Conservation (phyloP, 495 filamentous ascomycete genomes). For the Lentithecium fluviatile region DNA sequence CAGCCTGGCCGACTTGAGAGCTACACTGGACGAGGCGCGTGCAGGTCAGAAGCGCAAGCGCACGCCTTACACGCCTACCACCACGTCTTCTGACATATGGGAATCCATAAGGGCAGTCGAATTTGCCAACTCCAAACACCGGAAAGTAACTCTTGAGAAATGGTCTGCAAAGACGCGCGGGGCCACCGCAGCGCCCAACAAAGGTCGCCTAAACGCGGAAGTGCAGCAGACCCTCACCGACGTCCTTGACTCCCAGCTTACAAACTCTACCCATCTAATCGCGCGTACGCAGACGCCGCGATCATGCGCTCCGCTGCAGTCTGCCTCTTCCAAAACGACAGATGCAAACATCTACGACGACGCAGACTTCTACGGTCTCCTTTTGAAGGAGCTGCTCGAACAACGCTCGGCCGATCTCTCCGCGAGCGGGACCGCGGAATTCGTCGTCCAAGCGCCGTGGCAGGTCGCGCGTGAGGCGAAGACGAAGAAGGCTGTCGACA, state of each 20-base stretch:
- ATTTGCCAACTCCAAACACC: constrained; percentile 48
- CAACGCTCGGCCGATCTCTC: constrained; percentile 61
- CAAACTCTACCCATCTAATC: constrained; percentile 64
- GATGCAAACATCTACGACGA: constrained; percentile 73
- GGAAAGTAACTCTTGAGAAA: constrained; percentile 61
- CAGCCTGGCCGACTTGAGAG: constrained; percentile 71
- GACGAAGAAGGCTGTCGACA: constrained; percentile 78
- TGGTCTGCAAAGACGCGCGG: constrained; percentile 63
- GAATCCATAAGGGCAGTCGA: constrained; percentile 68
- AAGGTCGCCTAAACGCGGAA: constrained; percentile 41
- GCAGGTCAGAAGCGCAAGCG: constrained; percentile 54
- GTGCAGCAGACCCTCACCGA: constrained; percentile 64
- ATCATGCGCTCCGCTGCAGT: constrained; percentile 70
- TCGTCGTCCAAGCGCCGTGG: constrained; percentile 52
- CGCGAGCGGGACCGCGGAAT: constrained; percentile 46
- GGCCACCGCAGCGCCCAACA: constrained; percentile 45
- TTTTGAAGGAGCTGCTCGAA: constrained; percentile 89
- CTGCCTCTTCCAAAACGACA: constrained; percentile 52
- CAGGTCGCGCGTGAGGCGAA: constrained; percentile 69
- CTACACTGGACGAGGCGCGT: constrained; percentile 55
- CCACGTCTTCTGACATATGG: constrained; percentile 64
- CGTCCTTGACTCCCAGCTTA: constrained; percentile 72
- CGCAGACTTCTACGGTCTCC: constrained; percentile 85
- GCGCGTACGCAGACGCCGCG: constrained; percentile 64
- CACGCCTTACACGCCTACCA: constrained; percentile 48